These are phyloP conservation scores for Croton laevigatus DNA, from an alignment of 441 rosid species.

Conservation along the genomic window DNA sequence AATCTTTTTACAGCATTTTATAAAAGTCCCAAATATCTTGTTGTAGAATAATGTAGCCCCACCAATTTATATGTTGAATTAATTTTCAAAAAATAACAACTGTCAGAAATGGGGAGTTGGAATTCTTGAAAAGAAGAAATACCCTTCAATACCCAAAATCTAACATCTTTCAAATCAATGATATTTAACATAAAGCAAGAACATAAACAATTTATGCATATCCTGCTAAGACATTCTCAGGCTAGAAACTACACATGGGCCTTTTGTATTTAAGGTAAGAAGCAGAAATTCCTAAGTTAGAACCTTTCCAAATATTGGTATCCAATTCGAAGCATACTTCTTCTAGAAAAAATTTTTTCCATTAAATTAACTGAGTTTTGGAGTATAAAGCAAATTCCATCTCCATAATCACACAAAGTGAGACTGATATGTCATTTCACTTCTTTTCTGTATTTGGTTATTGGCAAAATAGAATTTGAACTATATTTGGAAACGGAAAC, in stretches of 20 bases:
- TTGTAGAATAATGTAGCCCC: too few relatives aligned
- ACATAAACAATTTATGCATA: conserved; percentile 19
- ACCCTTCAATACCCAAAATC: too few relatives aligned
- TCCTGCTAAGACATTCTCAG: conserved; percentile 30
- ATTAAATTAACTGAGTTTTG: not conserved
- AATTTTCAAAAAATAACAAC: too few relatives aligned
- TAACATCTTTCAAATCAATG: too few relatives aligned
- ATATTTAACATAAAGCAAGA: not conserved
- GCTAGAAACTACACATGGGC: conserved; percentile 10
- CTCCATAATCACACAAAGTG: conserved; percentile 5
- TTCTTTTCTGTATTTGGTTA: conserved; percentile 16
- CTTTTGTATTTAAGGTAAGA: conserved; percentile 13
- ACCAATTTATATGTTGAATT: too few relatives aligned
- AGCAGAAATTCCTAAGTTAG: conserved; percentile 4
- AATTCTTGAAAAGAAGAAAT: too few relatives aligned
- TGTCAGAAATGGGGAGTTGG: too few relatives aligned
- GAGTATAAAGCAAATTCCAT: conserved; percentile 37
- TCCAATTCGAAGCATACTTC: not conserved
- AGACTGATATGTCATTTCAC: conserved; percentile 29
- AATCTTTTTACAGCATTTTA: too few relatives aligned
- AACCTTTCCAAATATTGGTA: conserved; percentile 24
- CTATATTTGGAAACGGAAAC: conserved; percentile 17
- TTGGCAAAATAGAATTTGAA: conserved; percentile 4
- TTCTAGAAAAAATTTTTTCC: not conserved
- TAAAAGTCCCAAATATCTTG: too few relatives aligned